Percentiles rank a stretch among this genome's conserved stretches.
Evolutionary conservation across 1,284 basidiomycete genomes (phyloP).

Genomic region (Cerrena zonata): DNA sequence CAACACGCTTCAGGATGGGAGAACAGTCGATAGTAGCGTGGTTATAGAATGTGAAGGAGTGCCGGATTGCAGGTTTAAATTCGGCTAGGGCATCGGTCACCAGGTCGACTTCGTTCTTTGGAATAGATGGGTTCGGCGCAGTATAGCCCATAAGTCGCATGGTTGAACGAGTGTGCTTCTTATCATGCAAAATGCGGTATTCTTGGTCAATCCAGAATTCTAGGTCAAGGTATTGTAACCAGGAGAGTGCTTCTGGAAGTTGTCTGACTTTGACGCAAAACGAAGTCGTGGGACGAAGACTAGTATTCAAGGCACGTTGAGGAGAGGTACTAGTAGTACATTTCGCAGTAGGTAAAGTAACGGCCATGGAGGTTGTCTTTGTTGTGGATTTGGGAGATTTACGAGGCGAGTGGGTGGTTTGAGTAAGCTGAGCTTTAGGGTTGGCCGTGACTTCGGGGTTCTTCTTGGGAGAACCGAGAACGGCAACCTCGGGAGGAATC

Average conservation of each 20-base stretch:
- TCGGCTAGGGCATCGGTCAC: constrained; percentile 42
- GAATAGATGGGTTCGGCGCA: not conserved
- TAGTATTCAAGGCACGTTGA: not conserved
- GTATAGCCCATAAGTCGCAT: not conserved
- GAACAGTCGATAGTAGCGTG: constrained; percentile 62
- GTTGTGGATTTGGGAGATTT: not conserved
- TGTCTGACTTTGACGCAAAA: constrained; percentile 8
- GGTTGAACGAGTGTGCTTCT: not conserved
- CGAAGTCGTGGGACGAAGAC: not conserved
- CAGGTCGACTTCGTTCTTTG: not conserved
- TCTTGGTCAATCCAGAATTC: constrained; percentile 77
- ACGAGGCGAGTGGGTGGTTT: not conserved
- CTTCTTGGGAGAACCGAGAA: not conserved
- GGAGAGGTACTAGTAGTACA: not conserved
- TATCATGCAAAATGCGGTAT: constrained; percentile 41
- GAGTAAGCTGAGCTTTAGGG: too few relatives aligned
- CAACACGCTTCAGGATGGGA: constrained; percentile 63
- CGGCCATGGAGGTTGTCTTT: too few relatives aligned
- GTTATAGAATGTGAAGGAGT: constrained; percentile 58
- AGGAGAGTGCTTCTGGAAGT: constrained; percentile 38
- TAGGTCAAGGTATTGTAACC: constrained; percentile 50
- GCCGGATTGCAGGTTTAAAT: constrained; percentile 56
- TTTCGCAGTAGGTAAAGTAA: too few relatives aligned
- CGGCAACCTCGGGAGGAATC: not conserved
- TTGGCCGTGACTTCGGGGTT: not conserved